Evolutionary conservation across 2,329 filamentous ascomycete species (phyloP), one percentile per base, ranked within the genome.

Genomic region (Neonectria neomacrospora): DNA sequence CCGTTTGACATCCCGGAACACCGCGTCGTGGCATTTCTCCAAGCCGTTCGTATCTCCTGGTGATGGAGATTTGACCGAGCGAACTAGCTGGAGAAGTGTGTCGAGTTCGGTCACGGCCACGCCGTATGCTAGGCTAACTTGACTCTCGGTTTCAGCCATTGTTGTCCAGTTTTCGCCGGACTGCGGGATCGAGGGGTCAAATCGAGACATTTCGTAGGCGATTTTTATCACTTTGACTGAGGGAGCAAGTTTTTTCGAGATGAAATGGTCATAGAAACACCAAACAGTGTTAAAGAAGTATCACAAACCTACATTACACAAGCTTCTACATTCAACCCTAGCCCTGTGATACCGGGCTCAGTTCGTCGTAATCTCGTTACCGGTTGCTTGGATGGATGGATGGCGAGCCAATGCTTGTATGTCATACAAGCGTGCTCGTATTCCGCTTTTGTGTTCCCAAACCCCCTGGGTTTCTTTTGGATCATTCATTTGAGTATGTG

Each of bases 111-210:
- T 59, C n/a, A 69, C 39, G 8, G 61, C 65, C 62, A 69, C 51
- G 28, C 52, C 57, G 53, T 67, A 69, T 3, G 67, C 67, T 32
- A 65, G 26, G 18, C 64, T 69, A 28, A 69, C 67, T 30, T 69
- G 54, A 11, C 26, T 51, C 54, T 69, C 67, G 30, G 64, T 55
- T 11, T 67, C 47, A 16, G 58, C 58, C 37, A 65, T 45, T 3
- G 62, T 64, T 20, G 39, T 64, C 37, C 41, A 52, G 22, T 56
- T 54, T 30, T 70, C 69, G 12, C 64, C 62, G 18, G 60, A 28
- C 32, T 66, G 64, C 14, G 56, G 54, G 16, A 64, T 41, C 5
- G 67, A 68, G 22, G 66, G 67, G 22, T 66, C 67, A 26, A 62
- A 68, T 20, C 52, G 54, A 30, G 51, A 64, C 60, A 69, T 68